Conservation (phyloP, 371 early-diverging fungal species). For the Mortierella polycephala region DNA sequence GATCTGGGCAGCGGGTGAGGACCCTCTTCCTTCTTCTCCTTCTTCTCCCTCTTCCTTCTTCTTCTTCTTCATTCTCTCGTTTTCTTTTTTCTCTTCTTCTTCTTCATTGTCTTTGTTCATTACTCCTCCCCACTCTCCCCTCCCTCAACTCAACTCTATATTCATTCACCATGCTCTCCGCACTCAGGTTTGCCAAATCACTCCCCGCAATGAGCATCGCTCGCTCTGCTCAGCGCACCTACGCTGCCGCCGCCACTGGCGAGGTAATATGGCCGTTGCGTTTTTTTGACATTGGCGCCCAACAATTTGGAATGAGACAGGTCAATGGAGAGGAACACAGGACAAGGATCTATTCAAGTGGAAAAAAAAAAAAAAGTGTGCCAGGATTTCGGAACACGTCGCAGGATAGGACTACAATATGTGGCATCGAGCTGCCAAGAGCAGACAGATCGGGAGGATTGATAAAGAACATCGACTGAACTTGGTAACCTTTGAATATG, state of each 20-base stretch:
- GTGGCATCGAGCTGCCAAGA: too few relatives aligned
- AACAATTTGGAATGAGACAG: neutral
- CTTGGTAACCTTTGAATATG: neutral
- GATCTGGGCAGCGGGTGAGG: neutral
- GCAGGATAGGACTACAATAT: too few relatives aligned
- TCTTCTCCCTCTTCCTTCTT: slow-evolving; percentile 1
- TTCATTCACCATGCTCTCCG: slow-evolving; percentile 28
- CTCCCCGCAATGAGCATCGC: slow-evolving; percentile 28
- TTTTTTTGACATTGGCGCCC: neutral
- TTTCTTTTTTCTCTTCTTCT: slow-evolving; percentile 4
- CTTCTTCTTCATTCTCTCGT: slow-evolving; percentile 11
- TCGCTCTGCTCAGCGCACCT: slow-evolving; percentile 48
- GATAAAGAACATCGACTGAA: neutral
- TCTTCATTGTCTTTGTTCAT: neutral
- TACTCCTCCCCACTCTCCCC: slow-evolving; percentile 4
- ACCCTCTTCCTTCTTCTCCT: neutral
- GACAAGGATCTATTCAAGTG: neutral
- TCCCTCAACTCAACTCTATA: neutral
- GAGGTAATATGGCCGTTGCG: slow-evolving; percentile 25
- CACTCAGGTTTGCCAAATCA: slow-evolving; percentile 42
- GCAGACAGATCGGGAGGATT: too few relatives aligned
- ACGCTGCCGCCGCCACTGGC: slow-evolving; percentile 45
- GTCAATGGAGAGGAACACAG: neutral
- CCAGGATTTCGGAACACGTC: neutral
- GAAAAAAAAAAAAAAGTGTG: neutral